These are phyloP conservation scores for Tolypocladium endophyticum DNA, from an alignment of 2,329 filamentous ascomycete species.

Conservation along the genomic window DNA sequence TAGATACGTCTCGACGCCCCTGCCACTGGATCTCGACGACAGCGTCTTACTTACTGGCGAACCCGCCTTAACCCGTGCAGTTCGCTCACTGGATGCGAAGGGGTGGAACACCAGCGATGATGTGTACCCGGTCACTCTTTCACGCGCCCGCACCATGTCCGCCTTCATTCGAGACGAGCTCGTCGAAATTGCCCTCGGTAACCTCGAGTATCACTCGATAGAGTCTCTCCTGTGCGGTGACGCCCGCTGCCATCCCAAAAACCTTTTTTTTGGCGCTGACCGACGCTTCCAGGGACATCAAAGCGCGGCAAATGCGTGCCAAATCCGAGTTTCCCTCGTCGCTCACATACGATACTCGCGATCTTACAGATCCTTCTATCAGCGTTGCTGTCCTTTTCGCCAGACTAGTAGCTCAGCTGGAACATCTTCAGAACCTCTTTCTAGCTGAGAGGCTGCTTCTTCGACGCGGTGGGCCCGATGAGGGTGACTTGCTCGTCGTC, in stretches of 20 bases:
- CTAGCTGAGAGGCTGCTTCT: constrained; percentile 45
- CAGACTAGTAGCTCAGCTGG: constrained; percentile 35
- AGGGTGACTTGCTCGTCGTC: constrained; percentile 28
- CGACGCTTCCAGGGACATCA: background rate
- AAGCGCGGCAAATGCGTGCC: background rate
- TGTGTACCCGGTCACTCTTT: constrained; percentile 16
- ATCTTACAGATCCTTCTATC: constrained; percentile 34
- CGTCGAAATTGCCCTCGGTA: constrained; percentile 12
- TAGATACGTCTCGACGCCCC: constrained; percentile 23
- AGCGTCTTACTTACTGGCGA: constrained; percentile 19
- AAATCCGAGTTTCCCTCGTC: constrained; percentile 2
- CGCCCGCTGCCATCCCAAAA: background rate
- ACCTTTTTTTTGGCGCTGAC: background rate
- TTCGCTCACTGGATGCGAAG: constrained; percentile 16
- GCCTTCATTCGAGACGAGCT: constrained; percentile 12
- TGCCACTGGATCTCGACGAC: constrained; percentile 26
- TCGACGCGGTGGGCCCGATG: constrained; percentile 21
- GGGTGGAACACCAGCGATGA: constrained; percentile 24
- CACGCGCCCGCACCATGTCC: constrained; percentile 11
- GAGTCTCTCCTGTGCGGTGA: background rate
- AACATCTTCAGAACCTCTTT: constrained; percentile 45
- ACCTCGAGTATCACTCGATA: background rate
- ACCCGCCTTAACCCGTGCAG: constrained; percentile 7
- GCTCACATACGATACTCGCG: constrained; percentile 11
- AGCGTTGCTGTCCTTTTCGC: constrained; percentile 27